Evolutionary conservation across 345 rosid species (phyloP).

Genomic region (Corchorus capsularis): DNA sequence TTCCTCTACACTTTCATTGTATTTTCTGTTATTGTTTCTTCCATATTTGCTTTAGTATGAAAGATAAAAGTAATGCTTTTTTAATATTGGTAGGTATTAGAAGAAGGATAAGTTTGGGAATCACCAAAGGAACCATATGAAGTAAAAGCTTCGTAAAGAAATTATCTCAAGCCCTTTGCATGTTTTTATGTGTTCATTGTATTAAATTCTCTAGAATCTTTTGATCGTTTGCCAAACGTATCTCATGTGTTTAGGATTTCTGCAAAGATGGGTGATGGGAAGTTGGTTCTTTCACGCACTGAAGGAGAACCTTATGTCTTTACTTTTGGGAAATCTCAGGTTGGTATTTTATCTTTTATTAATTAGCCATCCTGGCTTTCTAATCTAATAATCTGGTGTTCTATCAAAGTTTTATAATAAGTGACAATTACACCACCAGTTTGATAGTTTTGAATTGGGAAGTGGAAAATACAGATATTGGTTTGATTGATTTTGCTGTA

Average conservation of each 20-base stretch:
- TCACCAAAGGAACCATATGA: too few species aligned
- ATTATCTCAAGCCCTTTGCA: slow-evolving; percentile 18
- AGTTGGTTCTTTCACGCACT: slow-evolving; percentile 50
- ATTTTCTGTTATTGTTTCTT: neutral
- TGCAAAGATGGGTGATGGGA: slow-evolving; percentile 75
- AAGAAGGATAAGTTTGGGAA: slow-evolving; percentile 90
- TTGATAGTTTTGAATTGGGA: too few species aligned
- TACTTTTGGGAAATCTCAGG: slow-evolving; percentile 95
- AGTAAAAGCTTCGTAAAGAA: slow-evolving; percentile 72
- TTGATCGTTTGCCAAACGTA: slow-evolving; percentile 17
- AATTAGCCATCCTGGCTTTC: neutral
- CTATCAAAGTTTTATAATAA: too few species aligned
- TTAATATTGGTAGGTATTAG: neutral
- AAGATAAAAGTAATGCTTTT: neutral
- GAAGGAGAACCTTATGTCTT: slow-evolving; percentile 79
- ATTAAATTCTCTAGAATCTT: slow-evolving; percentile 10
- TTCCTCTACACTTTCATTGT: neutral
- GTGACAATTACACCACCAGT: too few species aligned
- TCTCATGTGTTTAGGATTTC: slow-evolving; percentile 60
- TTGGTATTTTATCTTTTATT: slow-evolving; percentile 31
- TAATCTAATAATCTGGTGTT: neutral
- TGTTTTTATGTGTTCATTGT: slow-evolving; percentile 13
- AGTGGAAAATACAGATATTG: too few species aligned
- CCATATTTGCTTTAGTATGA: neutral
- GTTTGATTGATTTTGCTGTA: too few species aligned